Evolutionary conservation across 192 early-diverging fungal genomes (phyloP).

Genomic region (Irineochytrium annulatum): DNA sequence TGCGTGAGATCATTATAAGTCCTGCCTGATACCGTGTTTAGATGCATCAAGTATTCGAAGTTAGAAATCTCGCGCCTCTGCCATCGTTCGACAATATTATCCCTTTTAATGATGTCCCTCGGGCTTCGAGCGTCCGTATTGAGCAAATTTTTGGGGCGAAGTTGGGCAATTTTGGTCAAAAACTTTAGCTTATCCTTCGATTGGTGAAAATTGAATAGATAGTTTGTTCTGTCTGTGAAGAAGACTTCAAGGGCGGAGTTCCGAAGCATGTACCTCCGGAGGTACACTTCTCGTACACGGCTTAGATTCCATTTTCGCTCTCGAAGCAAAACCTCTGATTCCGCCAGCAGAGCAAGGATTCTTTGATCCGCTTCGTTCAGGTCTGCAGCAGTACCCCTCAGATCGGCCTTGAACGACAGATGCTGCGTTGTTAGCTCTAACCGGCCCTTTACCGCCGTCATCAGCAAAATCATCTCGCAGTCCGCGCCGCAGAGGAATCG

Average conservation of each 20-base stretch:
- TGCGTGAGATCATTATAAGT: conserved; percentile 80
- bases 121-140: conserved; percentile 23
- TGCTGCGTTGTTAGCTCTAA: conserved; percentile 35
- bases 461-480: conserved; percentile 45
- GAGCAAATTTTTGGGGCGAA: conserved; percentile 49
- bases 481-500: conserved; percentile 27
- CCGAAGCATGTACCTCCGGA: conserved; percentile 49
- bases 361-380: conserved; percentile 31
- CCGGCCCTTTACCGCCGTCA: conserved; percentile 43
- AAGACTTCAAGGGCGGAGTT: conserved; percentile 78
- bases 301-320: conserved; percentile 35
- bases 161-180: conserved; percentile 28
- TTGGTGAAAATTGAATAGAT: conserved; percentile 66
- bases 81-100: conserved; percentile 77
- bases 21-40: conserved; percentile 80
- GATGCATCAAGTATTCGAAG: conserved; percentile 92
- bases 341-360: conserved; percentile 26
- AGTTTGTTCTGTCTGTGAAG: conserved; percentile 69
- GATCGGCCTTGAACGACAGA: conserved; percentile 36
- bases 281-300: conserved; percentile 30
- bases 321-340: conserved; percentile 33
- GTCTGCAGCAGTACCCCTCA: conserved; percentile 28
- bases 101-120: conserved; percentile 54
- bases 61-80: conserved; percentile 82
- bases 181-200: conserved; percentile 29